Evolutionary conservation across 257 asterid species (phyloP), one percentile per base, ranked within the genome.

Genomic region (Nicotiana undulata): DNA sequence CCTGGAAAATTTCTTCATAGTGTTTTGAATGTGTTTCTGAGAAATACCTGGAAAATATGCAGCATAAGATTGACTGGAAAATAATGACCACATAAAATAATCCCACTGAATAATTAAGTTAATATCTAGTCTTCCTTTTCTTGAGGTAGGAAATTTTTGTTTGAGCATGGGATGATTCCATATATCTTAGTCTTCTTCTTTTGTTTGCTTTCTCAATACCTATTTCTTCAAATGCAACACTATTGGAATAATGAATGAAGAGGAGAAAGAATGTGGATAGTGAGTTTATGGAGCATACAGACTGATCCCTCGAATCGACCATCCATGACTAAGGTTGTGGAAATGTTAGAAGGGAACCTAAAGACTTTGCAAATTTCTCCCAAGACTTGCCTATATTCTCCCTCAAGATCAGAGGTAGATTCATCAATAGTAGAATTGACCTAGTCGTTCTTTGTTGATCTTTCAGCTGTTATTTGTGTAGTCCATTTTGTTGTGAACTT

Each of bases 281-380:
- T 88, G 0, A 79, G 85, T 6, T 88, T 83, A 52, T n/a, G n/a
- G n/a, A n/a, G n/a, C n/a, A n/a, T n/a, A n/a, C n/a, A 87, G 90
- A 85, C 81, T 1, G 63, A 79, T 37, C 90, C 92, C 0, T 76
- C 81, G 13, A 63, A 32, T 5, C 13, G 88, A n/a, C 89, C 90
- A 0, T 64, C 90, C 3, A 86, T 86, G 75, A 84, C 20, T 2
- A 77, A 29, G 31, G 90, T 89, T 28, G 79, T 89, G 2, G 88
- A 86, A 59, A 87, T 87, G 88, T 61, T 87, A 44, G 88, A 86
- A 83, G 88, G 88, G 0, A 65, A 34, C 7, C n/a, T 80, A 5
- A 84, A 84, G 32, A 26, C 79, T 7, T 49, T 87, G 66, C 52
- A 80, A 46, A 75, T 87, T 9, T 90, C 92, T 8, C 88, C 86